Evolutionary conservation across 495 filamentous ascomycete genomes (phyloP).

Genomic region (Xylaria telfairii): DNA sequence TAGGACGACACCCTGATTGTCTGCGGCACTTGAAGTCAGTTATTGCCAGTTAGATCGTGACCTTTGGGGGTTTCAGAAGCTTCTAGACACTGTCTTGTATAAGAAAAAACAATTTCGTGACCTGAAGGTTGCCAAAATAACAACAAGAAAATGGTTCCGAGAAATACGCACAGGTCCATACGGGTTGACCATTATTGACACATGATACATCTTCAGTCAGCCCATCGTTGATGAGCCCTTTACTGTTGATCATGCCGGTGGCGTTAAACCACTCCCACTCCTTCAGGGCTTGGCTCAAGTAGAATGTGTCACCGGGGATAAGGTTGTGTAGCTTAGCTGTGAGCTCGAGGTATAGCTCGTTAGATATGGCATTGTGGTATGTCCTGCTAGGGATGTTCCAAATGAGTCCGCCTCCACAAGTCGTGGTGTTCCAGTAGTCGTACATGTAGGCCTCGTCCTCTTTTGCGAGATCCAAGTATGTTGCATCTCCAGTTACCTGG

Average conservation of each 20-base stretch:
- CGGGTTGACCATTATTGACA: constrained; percentile 63
- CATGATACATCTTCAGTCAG: constrained; percentile 58
- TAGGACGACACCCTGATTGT: constrained; percentile 78
- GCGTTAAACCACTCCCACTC: constrained; percentile 71
- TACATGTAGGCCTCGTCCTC: constrained; percentile 65
- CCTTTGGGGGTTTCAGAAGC: not conserved
- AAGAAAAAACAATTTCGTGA: not conserved
- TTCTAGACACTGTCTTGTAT: not conserved
- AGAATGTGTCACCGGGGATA: constrained; percentile 53
- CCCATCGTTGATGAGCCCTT: constrained; percentile 70
- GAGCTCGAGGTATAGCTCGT: constrained; percentile 71
- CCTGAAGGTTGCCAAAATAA: not conserved
- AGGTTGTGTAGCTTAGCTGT: constrained; percentile 71
- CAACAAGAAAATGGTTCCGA: not conserved
- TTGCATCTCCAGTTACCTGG: constrained; percentile 59
- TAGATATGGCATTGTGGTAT: constrained; percentile 72
- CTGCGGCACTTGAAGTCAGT: not conserved
- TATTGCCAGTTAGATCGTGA: not conserved
- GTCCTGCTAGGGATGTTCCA: constrained; percentile 62
- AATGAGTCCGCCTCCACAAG: constrained; percentile 63
- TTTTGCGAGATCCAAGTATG: constrained; percentile 60
- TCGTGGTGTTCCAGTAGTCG: constrained; percentile 60
- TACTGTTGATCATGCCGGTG: constrained; percentile 66
- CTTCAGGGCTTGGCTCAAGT: constrained; percentile 57
- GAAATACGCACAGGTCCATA: constrained; percentile 57